Evolutionary conservation across 2,329 filamentous ascomycete genomes (phyloP), one percentile per base, ranked within the genome.

Genomic region (Aspergillus ustus): DNA sequence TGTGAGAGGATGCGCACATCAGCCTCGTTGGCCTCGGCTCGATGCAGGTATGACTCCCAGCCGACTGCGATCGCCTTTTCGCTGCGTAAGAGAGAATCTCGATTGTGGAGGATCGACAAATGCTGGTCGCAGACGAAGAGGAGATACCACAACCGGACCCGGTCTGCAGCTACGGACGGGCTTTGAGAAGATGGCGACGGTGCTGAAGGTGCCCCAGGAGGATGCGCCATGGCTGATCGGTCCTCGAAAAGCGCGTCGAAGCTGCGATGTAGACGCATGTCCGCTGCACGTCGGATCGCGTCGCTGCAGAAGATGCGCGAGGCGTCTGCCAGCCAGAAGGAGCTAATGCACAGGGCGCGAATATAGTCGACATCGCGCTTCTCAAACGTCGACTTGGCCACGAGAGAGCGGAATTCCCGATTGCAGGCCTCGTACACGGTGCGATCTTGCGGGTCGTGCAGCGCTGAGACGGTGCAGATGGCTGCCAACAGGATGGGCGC

Each of bases 311-410:
- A 58, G 15, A 73, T 82, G 74, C 68, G 77, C 71, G 57, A 81
- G 4, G 83, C 78, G 64, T 84, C 81, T n/a, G 80, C 79, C 1
- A 84, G 73, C 82, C 82, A 84, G 66, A 83, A 84, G 1, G 81
- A 79, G 15, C 77, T 81, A 45, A 84, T 80, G 54, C 81, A 83
- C 29, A 84, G 70, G 0, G 81, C 82, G 20, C 81, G 76, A 48
- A 84, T 73, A 59, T 80, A 78, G 59, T 83, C 81, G 28, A 79
- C 70, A 25, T 70, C 76, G 17, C 79, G 78, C 31, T 80, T 77
- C 61, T 82, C 80, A 52, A 83, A 84, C 68, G 83, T 77, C 1
- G 79, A 78, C 29, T 75, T 74, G 2, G 81, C 75, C 49, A 83
- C 78, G 3, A 82, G 70, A 1, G 77, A 72, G 13, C 80, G 77